A percentile compares a stretch with the other conserved stretches of the same genome.
Conservation (phyloP, 345 rosid species). For the Kandelia obovata region DNA sequence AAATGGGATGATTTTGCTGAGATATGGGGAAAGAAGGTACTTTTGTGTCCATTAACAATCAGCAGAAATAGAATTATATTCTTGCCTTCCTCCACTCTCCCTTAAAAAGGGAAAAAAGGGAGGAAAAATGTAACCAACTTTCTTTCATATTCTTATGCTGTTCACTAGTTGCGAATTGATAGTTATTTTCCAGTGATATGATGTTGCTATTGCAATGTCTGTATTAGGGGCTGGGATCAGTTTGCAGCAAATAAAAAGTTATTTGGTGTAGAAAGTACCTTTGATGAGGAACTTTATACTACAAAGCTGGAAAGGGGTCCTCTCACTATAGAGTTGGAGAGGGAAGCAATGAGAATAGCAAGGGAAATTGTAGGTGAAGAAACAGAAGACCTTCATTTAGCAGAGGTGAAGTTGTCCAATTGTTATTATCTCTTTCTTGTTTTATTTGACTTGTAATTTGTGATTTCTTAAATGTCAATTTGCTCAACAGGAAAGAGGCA, state of each 20-base stretch:
- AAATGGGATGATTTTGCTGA: neutral
- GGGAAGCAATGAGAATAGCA: conserved; percentile 77
- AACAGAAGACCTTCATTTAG: conserved; percentile 79
- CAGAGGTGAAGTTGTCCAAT: conserved; percentile 56
- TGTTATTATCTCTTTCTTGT: conserved; percentile 11
- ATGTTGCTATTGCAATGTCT: neutral
- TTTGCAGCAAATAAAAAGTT: conserved; percentile 66
- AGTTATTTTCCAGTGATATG: neutral
- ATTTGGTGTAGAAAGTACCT: conserved; percentile 91
- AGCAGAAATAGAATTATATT: too few relatives aligned
- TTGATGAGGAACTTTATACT: conserved; percentile 82
- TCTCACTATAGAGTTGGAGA: conserved; percentile 55
- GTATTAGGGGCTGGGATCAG: conserved; percentile 75
- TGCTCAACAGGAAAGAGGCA: conserved; percentile 78
- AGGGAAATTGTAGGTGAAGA: conserved; percentile 90
- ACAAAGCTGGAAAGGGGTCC: conserved; percentile 79
- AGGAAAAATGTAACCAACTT: too few relatives aligned
- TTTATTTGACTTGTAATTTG: conserved; percentile 4
- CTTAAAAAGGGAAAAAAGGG: too few relatives aligned
- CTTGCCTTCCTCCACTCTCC: too few relatives aligned
- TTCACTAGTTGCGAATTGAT: neutral
- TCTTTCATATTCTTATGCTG: too few relatives aligned
- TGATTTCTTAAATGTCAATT: conserved; percentile 14
- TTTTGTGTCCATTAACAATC: too few relatives aligned
- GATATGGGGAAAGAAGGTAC: too few relatives aligned